Percentiles rank a stretch among this genome's conserved stretches.
Conservation (phyloP, 805 yeast genomes). For the Candida odintsovae region DNA sequence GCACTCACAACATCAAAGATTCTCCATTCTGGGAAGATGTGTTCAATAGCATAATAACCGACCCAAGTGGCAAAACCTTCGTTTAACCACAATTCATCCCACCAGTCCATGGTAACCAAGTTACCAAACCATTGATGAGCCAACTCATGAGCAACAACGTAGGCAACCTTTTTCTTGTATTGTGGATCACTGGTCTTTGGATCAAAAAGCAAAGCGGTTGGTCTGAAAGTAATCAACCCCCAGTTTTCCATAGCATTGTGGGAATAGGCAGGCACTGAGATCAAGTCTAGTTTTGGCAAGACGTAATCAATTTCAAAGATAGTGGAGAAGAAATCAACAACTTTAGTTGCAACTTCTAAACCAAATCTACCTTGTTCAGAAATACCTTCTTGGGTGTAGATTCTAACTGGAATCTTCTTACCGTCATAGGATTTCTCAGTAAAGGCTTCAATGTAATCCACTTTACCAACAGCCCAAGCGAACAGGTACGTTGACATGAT, state of each 20-base stretch:
- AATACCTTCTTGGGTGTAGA: slow-evolving; percentile 74
- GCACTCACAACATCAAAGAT: slow-evolving; percentile 76
- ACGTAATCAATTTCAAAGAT: slow-evolving; percentile 73
- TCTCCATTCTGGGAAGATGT: slow-evolving; percentile 75
- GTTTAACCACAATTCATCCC: slow-evolving; percentile 86
- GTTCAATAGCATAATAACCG: slow-evolving; percentile 76
- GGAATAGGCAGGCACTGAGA: slow-evolving; percentile 74
- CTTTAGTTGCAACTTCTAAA: slow-evolving; percentile 67
- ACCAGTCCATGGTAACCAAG: slow-evolving; percentile 86
- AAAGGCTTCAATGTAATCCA: slow-evolving; percentile 56
- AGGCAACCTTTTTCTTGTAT: slow-evolving; percentile 68
- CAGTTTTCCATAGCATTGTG: slow-evolving; percentile 91
- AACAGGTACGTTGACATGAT: slow-evolving; percentile 76
- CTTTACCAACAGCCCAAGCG: slow-evolving; percentile 78
- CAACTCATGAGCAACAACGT: slow-evolving; percentile 81
- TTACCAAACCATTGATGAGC: slow-evolving; percentile 94
- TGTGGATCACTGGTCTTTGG: slow-evolving; percentile 57
- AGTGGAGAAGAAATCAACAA: slow-evolving; percentile 64
- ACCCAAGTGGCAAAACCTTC: slow-evolving; percentile 91
- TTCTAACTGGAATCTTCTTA: slow-evolving; percentile 72
- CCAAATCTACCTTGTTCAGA: slow-evolving; percentile 66
- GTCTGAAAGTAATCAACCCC: slow-evolving; percentile 78
- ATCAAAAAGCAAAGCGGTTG: slow-evolving; percentile 66
- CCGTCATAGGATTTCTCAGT: slow-evolving; percentile 34
- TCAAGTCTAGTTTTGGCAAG: slow-evolving; percentile 76